Conservation (phyloP, 345 rosid genomes). For the Brassica nigra region DNA sequence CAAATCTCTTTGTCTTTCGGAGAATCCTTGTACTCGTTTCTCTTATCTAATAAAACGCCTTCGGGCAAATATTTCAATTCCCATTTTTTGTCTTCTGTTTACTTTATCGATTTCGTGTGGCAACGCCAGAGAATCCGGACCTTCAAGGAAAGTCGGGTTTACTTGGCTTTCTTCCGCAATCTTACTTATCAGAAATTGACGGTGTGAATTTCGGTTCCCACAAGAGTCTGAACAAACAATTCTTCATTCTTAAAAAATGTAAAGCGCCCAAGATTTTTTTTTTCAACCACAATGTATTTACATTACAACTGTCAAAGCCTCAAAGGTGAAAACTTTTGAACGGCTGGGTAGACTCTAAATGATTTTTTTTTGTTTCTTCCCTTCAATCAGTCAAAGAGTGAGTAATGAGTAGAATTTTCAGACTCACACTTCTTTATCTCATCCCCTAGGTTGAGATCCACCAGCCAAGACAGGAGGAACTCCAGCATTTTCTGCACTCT, state of each 20-base stretch:
- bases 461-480: slow-evolving; percentile 22
- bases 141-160: too few species aligned
- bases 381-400: slow-evolving; percentile 12
- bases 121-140: too few species aligned
- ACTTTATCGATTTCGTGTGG: too few species aligned
- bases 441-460: slow-evolving; percentile 31
- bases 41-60: too few species aligned
- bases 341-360: slow-evolving; percentile 8
- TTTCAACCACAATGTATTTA: slow-evolving; percentile 22
- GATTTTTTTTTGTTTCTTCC: background rate
- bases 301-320: slow-evolving; percentile 10
- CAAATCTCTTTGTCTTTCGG: too few species aligned
- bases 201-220: too few species aligned
- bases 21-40: too few species aligned
- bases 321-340: slow-evolving; percentile 1
- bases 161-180: too few species aligned
- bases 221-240: background rate
- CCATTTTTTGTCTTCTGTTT: too few species aligned
- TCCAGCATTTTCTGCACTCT: slow-evolving; percentile 37
- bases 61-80: too few species aligned
- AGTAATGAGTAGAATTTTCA: background rate
- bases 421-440: slow-evolving; percentile 2
- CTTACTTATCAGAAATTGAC: too few species aligned
- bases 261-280: background rate
- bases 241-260: slow-evolving; percentile 15